Conservation (phyloP, 2,329 filamentous ascomycete genomes). For the Fusarium goolgardi region DNA sequence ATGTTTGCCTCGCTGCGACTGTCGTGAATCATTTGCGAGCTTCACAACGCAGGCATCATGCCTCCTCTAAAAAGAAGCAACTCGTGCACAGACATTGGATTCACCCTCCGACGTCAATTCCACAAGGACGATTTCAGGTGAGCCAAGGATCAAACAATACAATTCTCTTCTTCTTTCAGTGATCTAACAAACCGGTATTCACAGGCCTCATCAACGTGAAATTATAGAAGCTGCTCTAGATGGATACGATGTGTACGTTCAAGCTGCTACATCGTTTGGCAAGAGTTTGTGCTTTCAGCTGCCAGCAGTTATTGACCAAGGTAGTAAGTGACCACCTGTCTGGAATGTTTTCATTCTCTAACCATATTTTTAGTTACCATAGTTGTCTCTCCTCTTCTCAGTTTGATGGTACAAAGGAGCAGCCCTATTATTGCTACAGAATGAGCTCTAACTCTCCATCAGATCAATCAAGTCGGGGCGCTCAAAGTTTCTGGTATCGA, state of each 20-base stretch:
- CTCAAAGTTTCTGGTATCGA: conserved; percentile 79
- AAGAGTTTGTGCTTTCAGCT: conserved; percentile 95
- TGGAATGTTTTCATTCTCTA: conserved; percentile 13
- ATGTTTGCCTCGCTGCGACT: not conserved
- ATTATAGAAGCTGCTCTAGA: conserved; percentile 85
- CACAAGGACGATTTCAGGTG: conserved; percentile 79
- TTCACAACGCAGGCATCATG: conserved; percentile 50
- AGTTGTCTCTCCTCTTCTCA: conserved; percentile 88
- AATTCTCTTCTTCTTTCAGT: not conserved
- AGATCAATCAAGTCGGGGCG: conserved; percentile 93
- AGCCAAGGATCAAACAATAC: not conserved
- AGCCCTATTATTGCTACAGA: not conserved
- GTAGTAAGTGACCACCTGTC: conserved; percentile 69
- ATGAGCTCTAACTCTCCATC: conserved; percentile 26
- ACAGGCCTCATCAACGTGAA: conserved; percentile 84
- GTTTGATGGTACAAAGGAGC: conserved; percentile 76
- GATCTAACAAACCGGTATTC: conserved; percentile 5
- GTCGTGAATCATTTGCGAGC: conserved; percentile 18
- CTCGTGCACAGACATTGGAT: conserved; percentile 74
- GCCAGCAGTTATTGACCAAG: conserved; percentile 86
- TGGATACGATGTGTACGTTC: conserved; percentile 91
- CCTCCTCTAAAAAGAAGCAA: conserved; percentile 58
- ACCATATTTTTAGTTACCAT: conserved; percentile 74
- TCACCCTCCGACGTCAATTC: conserved; percentile 79
- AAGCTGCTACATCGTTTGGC: conserved; percentile 90